A percentile compares a stretch with the other conserved stretches of the same genome.
Conservation (phyloP, 495 filamentous ascomycete species). For the Tuber borchii region DNA sequence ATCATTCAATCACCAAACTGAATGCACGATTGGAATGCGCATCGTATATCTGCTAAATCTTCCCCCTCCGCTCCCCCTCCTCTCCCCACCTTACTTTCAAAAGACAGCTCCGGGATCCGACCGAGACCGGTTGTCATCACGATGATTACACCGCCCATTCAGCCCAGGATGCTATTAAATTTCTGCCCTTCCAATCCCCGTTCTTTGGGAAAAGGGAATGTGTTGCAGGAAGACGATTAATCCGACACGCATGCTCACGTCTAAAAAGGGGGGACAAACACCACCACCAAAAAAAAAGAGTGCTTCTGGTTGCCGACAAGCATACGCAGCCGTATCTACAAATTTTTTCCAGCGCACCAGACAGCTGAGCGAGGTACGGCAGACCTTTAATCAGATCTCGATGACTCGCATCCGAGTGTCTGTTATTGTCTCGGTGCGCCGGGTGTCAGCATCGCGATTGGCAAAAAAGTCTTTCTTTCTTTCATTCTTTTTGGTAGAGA, state of each 20-base stretch:
- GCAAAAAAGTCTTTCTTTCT: not conserved
- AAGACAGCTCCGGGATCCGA: not conserved
- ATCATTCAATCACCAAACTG: not conserved
- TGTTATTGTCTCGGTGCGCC: constrained; percentile 3
- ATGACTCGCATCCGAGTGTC: not conserved
- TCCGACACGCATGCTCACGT: not conserved
- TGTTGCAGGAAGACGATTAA: not conserved
- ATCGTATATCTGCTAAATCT: not conserved
- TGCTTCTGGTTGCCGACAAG: not conserved
- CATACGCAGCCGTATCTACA: not conserved
- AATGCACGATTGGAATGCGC: not conserved
- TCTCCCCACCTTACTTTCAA: not conserved
- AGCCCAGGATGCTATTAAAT: not conserved
- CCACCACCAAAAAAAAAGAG: not conserved
- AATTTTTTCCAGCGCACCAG: not conserved
- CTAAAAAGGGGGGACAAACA: not conserved
- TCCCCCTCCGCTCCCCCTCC: not conserved
- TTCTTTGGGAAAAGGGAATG: not conserved
- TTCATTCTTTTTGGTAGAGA: not conserved
- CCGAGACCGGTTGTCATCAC: not conserved
- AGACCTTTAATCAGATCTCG: not conserved
- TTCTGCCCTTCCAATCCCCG: not conserved
- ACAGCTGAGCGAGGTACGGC: not conserved
- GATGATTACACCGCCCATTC: not conserved
- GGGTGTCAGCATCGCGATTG: not conserved